Conservation (phyloP, 2,329 filamentous ascomycete species). For the Penicillium concentricum region DNA sequence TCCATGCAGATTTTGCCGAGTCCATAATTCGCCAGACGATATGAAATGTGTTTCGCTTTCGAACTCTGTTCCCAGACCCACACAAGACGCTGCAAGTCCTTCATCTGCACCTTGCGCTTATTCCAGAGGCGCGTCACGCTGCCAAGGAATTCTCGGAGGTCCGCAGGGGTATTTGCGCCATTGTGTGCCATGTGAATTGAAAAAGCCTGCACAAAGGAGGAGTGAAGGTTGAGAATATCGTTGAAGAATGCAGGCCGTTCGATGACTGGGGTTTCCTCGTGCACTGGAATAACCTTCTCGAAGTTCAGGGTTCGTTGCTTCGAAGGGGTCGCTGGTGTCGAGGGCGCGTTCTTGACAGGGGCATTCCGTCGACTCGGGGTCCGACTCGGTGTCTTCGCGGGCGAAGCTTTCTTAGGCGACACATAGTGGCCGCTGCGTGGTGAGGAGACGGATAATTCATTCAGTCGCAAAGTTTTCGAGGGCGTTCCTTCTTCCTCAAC, state of each 20-base stretch:
- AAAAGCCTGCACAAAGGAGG: conserved; percentile 66
- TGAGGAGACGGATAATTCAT: conserved; percentile 33
- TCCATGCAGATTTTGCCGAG: conserved; percentile 42
- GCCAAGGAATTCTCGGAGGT: conserved; percentile 61
- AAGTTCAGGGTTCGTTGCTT: conserved; percentile 28
- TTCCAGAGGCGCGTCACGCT: conserved; percentile 69
- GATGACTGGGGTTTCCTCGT: conserved; percentile 24
- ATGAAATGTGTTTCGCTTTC: conserved; percentile 24
- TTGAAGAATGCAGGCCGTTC: conserved; percentile 30
- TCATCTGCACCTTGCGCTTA: conserved; percentile 63
- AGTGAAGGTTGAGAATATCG: conserved; percentile 64
- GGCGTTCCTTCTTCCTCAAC: conserved; percentile 26
- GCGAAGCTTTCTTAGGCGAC: conserved; percentile 15
- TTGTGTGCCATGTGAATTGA: conserved; percentile 69
- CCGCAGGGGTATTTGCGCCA: conserved; percentile 61
- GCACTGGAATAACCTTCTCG: conserved; percentile 9
- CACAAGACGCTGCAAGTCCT: conserved; percentile 66
- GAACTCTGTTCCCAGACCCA: conserved; percentile 55
- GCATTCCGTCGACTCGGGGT: conserved; percentile 48
- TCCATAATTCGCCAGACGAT: conserved; percentile 44
- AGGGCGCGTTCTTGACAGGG: conserved; percentile 29
- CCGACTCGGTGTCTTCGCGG: conserved; percentile 17
- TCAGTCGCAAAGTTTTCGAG: conserved; percentile 36
- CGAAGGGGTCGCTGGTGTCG: conserved; percentile 26
- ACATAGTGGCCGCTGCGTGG: conserved; percentile 33